These are phyloP conservation scores for Paramecium bursaria DNA, from an alignment of 73 alveolate species.

Conservation along the genomic window DNA sequence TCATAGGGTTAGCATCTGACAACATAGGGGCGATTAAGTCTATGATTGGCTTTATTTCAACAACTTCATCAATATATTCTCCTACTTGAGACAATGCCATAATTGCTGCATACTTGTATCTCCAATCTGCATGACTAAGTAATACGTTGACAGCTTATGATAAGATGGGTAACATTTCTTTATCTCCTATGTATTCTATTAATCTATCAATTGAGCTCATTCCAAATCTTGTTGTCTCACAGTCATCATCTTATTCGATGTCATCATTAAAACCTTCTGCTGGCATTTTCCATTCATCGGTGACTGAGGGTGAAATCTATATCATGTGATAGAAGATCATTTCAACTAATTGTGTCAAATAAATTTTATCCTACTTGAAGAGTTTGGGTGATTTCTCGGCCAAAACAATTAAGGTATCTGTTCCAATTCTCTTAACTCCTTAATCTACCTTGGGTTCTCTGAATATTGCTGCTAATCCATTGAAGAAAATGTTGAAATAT, in stretches of 20 bases:
- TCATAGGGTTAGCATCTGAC: constrained; percentile 83
- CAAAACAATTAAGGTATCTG: constrained; percentile 83
- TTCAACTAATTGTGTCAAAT: constrained; percentile 74
- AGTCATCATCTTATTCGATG: constrained; percentile 86
- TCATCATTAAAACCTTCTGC: constrained; percentile 83
- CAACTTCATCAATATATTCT: constrained; percentile 85
- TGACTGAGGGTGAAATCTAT: constrained; percentile 79
- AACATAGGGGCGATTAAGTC: constrained; percentile 77
- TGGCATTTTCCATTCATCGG: constrained; percentile 86
- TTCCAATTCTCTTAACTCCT: constrained; percentile 77
- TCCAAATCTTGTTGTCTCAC: constrained; percentile 91
- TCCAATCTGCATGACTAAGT: constrained; percentile 84
- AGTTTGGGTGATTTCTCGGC: constrained; percentile 80
- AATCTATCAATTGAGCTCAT: constrained; percentile 90
- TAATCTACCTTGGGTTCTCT: constrained; percentile 64
- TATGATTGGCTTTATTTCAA: constrained; percentile 76
- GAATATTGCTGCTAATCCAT: constrained; percentile 70
- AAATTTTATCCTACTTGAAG: constrained; percentile 72
- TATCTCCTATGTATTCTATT: constrained; percentile 86
- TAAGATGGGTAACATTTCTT: constrained; percentile 78
- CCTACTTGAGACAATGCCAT: constrained; percentile 88
- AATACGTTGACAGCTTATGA: constrained; percentile 72
- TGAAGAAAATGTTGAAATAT: constrained; percentile 71
- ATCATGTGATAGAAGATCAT: constrained; percentile 84
- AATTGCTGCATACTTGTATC: constrained; percentile 83